Conservation (phyloP, 306 rosid genomes). For the Adenanthera pavonina region DNA sequence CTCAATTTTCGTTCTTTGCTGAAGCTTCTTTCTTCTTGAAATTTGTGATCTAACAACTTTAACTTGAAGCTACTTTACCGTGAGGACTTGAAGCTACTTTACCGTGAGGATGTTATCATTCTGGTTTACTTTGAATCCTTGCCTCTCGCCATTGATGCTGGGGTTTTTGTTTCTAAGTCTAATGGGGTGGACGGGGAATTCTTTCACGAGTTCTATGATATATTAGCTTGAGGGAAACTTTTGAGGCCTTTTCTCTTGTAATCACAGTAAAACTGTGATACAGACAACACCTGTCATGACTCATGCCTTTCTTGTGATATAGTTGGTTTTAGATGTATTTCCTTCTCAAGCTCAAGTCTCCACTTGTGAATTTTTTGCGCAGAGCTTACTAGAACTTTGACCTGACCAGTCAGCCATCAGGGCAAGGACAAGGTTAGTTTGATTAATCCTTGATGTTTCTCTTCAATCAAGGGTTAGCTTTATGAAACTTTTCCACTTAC, state of each 20-base stretch:
- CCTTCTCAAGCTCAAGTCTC: slow-evolving; percentile 43
- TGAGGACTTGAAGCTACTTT: slow-evolving; percentile 47
- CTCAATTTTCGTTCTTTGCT: slow-evolving; percentile 16
- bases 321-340: slow-evolving; percentile 46
- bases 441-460: slow-evolving; percentile 31
- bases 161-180: slow-evolving; percentile 32
- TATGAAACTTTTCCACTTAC: slow-evolving; percentile 36
- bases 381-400: slow-evolving; percentile 59
- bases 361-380: slow-evolving; percentile 50
- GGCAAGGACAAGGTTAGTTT: slow-evolving; percentile 61
- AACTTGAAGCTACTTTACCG: slow-evolving; percentile 45
- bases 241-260: slow-evolving; percentile 45
- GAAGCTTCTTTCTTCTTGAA: slow-evolving; percentile 42
- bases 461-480: slow-evolving; percentile 30
- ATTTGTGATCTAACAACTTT: slow-evolving; percentile 35
- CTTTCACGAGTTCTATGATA: slow-evolving; percentile 31
- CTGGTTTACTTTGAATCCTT: slow-evolving; percentile 35
- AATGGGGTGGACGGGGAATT: slow-evolving; percentile 47
- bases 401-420: slow-evolving; percentile 51
- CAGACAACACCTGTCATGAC: slow-evolving; percentile 55
- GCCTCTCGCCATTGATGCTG: slow-evolving; percentile 36
- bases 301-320: slow-evolving; percentile 81
- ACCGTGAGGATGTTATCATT: slow-evolving; percentile 31
- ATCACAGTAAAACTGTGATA: slow-evolving; percentile 47
- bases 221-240: slow-evolving; percentile 40